Evolutionary conservation across 805 yeast species (phyloP), one percentile per base, ranked within the genome.

Genomic region (Saturnispora sekii): DNA sequence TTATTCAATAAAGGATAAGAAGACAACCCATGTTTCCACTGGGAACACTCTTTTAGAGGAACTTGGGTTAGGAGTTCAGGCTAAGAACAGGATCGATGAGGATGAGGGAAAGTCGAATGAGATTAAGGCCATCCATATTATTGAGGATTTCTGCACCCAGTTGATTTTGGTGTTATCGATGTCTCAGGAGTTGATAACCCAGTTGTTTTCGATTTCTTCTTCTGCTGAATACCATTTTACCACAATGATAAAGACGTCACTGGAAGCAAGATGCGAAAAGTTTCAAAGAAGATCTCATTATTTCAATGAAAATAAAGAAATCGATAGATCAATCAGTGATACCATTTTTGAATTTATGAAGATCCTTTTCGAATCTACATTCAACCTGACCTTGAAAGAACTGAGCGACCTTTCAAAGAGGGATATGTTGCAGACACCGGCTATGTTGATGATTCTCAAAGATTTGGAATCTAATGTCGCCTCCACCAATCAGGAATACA

Each of bases 401-500:
- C 62, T 77, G 2, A 54, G 59, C 49, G 46, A 52, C 40, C 41
- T 60, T 33, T 45, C 73, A 51, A 57, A 71, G 60, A 52, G 57
- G 12, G 65, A 67, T 33, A 63, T 64, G 33, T 56, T 71, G 10
- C 66, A 69, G 30, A 60, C 65, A 12, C 76, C 80, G 1, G 61
- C 67, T 3, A 52, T 75, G 1, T 49, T 72, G 38, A 53, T 68
- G 1, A 58, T 67, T 33, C 51, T 77, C 9, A 80, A 77, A 47
- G 53, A 61, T 21, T 59, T 64, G n/a, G 52, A 61, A 5, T 53
- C 53, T 18, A 56, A 53, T 10, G 56, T 68, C 15, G 71, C 71
- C 9, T 63, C 74, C 8, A 67, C 81, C 1, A 74, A 76, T 57
- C 88, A 81, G 55, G 95, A 84, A 50, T 85, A 72, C 52, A 63